Percentiles rank a stretch among this genome's conserved stretches.
phyloP scores from a whole-genome alignment of 148 eudicot genomes.

The Tetragonia tetragonoides region DNA sequence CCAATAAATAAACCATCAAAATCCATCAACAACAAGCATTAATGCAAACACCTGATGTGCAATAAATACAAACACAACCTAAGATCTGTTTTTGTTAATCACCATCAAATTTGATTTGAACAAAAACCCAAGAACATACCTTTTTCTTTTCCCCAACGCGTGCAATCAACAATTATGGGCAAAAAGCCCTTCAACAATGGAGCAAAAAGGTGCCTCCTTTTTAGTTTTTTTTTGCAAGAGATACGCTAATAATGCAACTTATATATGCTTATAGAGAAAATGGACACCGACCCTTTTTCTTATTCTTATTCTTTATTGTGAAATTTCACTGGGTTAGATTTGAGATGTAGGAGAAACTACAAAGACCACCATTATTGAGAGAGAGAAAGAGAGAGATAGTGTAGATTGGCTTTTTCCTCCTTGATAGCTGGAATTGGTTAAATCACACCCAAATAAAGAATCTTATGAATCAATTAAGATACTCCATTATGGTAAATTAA shows the following conservation, averaged over 20 bases:
- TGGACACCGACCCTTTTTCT: slow-evolving; percentile 11
- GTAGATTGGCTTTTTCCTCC: slow-evolving; percentile 26
- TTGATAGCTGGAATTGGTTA: slow-evolving; percentile 26
- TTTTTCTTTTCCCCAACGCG: neutral
- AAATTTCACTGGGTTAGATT: slow-evolving; percentile 4
- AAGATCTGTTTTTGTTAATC: slow-evolving; percentile 9
- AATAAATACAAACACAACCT: neutral
- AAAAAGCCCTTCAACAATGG: slow-evolving; percentile 3
- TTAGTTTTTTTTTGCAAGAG: neutral
- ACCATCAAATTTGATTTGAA: neutral
- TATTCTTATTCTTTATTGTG: neutral
- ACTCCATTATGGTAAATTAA: neutral
- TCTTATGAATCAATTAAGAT: neutral
- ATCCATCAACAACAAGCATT: neutral
- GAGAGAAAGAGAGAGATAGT: neutral
- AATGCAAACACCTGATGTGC: slow-evolving; percentile 1
- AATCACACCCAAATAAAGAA: neutral
- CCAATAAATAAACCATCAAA: neutral
- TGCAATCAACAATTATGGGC: neutral
- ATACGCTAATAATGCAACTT: neutral
- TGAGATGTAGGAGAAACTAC: slow-evolving; percentile 18
- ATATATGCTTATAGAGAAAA: slow-evolving; percentile 9
- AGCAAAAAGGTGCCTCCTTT: neutral
- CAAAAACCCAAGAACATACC: slow-evolving; percentile 17
- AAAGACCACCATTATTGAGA: slow-evolving; percentile 22